phyloP scores from a whole-genome alignment of 495 filamentous ascomycete genomes.

The Podospora pseudocomata region DNA sequence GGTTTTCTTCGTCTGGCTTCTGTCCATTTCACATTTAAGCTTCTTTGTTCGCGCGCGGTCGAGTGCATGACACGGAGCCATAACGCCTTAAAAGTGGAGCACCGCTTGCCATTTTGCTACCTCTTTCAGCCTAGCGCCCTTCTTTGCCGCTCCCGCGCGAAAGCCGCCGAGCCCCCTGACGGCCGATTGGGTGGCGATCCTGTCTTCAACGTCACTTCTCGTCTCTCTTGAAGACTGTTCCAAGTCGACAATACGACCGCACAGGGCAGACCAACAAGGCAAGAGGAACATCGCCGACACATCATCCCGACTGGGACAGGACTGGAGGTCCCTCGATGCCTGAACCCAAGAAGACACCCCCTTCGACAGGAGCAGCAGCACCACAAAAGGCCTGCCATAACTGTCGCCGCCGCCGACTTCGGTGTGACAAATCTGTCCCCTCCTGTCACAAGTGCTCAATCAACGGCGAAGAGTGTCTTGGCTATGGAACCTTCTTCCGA shows the following conservation, averaged over 20 bases:
- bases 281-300: not conserved
- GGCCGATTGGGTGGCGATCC: not conserved
- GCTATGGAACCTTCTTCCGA: constrained; percentile 39
- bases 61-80: not conserved
- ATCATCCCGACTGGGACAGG: not conserved
- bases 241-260: not conserved
- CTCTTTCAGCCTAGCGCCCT: constrained; percentile 5
- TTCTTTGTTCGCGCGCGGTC: not conserved
- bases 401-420: constrained; percentile 49
- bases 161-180: not conserved
- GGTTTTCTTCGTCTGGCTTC: not conserved
- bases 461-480: constrained; percentile 46
- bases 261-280: not conserved
- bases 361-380: constrained; percentile 2
- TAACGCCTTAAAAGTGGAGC: not conserved
- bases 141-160: not conserved
- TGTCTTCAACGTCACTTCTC: not conserved
- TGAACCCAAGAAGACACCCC: constrained; percentile 9
- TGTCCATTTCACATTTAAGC: not conserved
- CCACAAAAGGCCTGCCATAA: constrained; percentile 27
- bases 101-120: constrained; percentile 8
- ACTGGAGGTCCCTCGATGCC: constrained; percentile 3
- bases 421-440: constrained; percentile 51
- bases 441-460: constrained; percentile 48
- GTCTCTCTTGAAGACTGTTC: not conserved